These are phyloP conservation scores for Schizochytrium sp. DNA, from an alignment of 108 stramenopile species.

Conservation along the genomic window DNA sequence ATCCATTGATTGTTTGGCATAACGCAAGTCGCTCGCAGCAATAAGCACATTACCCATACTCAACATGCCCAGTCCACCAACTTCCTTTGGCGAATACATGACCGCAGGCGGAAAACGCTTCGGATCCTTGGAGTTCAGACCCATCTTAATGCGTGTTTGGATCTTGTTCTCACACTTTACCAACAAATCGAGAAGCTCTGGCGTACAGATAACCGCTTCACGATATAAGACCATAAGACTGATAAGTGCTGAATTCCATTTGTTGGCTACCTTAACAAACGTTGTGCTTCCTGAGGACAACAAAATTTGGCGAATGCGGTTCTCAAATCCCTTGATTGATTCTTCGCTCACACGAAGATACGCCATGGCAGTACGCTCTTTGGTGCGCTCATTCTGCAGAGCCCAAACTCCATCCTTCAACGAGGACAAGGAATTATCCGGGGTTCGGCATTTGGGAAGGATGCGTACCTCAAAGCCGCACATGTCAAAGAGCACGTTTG, in stretches of 20 bases:
- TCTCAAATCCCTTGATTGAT: constrained; percentile 93
- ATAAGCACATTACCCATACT: constrained; percentile 99
- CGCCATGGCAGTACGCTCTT: constrained; percentile 98
- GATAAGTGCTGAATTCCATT: constrained; percentile 97
- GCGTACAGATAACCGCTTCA: constrained; percentile 98
- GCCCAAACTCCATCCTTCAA: constrained; percentile 99
- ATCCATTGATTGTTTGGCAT: constrained; percentile 95
- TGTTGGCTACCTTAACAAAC: constrained; percentile 99
- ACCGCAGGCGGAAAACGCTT: constrained; percentile 81
- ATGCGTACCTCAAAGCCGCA: constrained; percentile 97
- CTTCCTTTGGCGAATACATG: constrained; percentile 91
- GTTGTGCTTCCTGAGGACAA: constrained; percentile 98
- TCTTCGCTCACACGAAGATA: constrained; percentile 92
- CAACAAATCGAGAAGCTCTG: constrained; percentile 94
- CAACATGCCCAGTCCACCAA: constrained; percentile 98
- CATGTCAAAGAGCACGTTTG: constrained; percentile 99
- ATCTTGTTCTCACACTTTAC: constrained; percentile 99
- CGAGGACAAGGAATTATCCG: constrained; percentile 78
- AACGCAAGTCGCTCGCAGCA: constrained; percentile 97
- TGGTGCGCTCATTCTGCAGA: constrained; percentile 97
- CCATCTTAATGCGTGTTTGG: constrained; percentile 99
- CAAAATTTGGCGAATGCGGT: constrained; percentile 96
- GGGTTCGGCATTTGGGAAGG: constrained; percentile 86
- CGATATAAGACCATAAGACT: constrained; percentile 98
- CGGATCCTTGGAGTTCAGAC: constrained; percentile 99